Percentiles rank a stretch among this genome's conserved stretches.
Evolutionary conservation across 2,329 filamentous ascomycete genomes (phyloP).

Genomic region (Aspergillus oerlinghausenensis): DNA sequence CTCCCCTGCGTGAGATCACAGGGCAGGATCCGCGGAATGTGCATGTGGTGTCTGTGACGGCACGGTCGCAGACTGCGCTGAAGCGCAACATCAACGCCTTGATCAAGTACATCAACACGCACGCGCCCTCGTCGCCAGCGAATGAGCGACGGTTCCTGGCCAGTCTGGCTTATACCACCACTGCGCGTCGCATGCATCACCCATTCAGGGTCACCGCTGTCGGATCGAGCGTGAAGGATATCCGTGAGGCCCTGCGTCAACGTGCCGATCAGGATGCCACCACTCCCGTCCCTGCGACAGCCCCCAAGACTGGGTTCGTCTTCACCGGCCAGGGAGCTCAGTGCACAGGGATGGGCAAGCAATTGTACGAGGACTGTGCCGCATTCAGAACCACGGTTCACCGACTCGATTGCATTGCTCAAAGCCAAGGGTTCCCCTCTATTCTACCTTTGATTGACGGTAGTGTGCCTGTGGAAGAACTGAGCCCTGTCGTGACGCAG

Average conservation of each 20-base stretch:
- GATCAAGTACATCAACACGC: slow-evolving; percentile 49
- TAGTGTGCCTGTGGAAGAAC: slow-evolving; percentile 24
- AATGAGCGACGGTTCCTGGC: slow-evolving; percentile 42
- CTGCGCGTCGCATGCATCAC: slow-evolving; percentile 49
- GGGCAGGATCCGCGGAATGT: slow-evolving; percentile 48
- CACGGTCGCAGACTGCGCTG: slow-evolving; percentile 45
- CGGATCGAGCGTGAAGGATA: slow-evolving; percentile 23
- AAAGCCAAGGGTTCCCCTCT: slow-evolving; percentile 33
- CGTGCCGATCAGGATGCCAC: slow-evolving; percentile 18
- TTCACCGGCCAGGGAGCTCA: slow-evolving; percentile 40
- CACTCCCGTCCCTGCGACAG: slow-evolving; percentile 23
- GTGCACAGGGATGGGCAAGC: slow-evolving; percentile 34
- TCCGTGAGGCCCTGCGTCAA: slow-evolving; percentile 26
- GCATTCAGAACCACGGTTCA: slow-evolving; percentile 30
- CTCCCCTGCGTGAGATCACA: slow-evolving; percentile 35
- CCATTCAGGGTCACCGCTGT: slow-evolving; percentile 31
- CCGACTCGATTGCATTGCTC: slow-evolving; percentile 28
- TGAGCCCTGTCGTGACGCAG: slow-evolving; percentile 31
- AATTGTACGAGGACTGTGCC: slow-evolving; percentile 29
- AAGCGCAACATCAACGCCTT: slow-evolving; percentile 52
- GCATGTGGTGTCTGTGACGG: slow-evolving; percentile 55
- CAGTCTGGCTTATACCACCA: slow-evolving; percentile 61
- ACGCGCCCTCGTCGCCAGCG: slow-evolving; percentile 25
- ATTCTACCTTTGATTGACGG: slow-evolving; percentile 34
- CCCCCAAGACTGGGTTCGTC: slow-evolving; percentile 29